A percentile compares a stretch with the other conserved stretches of the same genome.
Conservation (phyloP, 106 monocot genomes). For the Dendrobium huoshanense region DNA sequence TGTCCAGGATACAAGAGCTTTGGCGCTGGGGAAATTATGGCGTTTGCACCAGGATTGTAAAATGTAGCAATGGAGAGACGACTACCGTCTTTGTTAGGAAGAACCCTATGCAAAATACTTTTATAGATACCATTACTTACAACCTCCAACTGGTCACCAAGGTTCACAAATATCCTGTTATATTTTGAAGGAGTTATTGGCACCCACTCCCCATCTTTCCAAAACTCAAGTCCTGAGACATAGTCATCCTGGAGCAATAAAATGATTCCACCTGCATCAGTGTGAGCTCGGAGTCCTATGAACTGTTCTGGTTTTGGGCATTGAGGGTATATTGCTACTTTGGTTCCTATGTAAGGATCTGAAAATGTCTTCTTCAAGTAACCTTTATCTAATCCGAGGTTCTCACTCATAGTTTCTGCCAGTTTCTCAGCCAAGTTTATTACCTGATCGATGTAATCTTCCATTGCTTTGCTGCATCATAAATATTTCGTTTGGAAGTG, state of each 20-base stretch:
- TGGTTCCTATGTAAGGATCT: conserved; percentile 45
- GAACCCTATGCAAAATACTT: conserved; percentile 50
- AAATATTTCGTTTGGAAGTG: not conserved
- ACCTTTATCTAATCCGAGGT: conserved; percentile 50
- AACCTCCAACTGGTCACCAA: conserved; percentile 72
- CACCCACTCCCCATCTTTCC: conserved; percentile 48
- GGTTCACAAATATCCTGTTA: conserved; percentile 51
- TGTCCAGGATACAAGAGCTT: conserved; percentile 44
- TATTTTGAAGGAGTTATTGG: conserved; percentile 37
- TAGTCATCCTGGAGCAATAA: conserved; percentile 52
- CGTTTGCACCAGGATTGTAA: conserved; percentile 56
- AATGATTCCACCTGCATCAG: conserved; percentile 77
- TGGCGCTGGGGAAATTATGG: conserved; percentile 42
- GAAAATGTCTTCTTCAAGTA: conserved; percentile 55
- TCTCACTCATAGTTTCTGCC: conserved; percentile 40
- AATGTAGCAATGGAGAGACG: conserved; percentile 66
- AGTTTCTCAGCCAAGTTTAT: conserved; percentile 47
- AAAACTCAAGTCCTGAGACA: conserved; percentile 56
- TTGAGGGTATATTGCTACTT: conserved; percentile 54
- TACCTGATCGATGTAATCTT: conserved; percentile 30
- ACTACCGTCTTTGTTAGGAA: conserved; percentile 38
- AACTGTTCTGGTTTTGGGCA: conserved; percentile 57
- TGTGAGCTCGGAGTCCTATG: conserved; percentile 59
- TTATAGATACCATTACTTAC: conserved; percentile 67
- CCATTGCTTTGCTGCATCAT: conserved; percentile 32